Percentiles rank a stretch among this genome's conserved stretches.
phyloP scores from a whole-genome alignment of 2,329 filamentous ascomycete genomes.

The Ceratocystis smalleyi region DNA sequence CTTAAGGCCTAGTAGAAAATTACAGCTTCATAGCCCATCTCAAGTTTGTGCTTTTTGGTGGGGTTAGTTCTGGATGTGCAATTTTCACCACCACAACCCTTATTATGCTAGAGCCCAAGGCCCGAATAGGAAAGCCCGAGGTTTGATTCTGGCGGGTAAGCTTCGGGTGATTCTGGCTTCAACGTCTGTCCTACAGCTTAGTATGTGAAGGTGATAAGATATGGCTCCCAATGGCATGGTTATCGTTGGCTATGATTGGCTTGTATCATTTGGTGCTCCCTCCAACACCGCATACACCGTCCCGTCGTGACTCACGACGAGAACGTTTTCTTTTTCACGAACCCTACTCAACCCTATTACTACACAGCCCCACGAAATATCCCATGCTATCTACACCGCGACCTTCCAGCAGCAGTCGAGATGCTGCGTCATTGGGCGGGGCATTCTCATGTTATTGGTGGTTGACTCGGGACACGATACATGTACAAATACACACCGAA shows the following conservation, averaged over 20 bases:
- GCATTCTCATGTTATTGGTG: neutral
- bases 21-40: neutral
- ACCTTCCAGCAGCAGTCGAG: neutral
- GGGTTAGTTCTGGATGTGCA: neutral
- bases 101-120: neutral
- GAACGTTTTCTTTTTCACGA: neutral
- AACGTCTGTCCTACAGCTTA: constrained; percentile 2
- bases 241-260: neutral
- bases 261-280: neutral
- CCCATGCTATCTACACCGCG: no score
- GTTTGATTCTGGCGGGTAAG: neutral
- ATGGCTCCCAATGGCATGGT: neutral
- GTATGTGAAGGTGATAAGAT: neutral
- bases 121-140: neutral
- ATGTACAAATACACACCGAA: neutral
- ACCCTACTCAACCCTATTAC: neutral
- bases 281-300: neutral
- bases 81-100: neutral
- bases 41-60: constrained; percentile 9
- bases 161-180: neutral
- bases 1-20: constrained; percentile 5
- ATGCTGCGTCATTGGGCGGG: neutral
- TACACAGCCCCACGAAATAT: neutral
- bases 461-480: neutral
- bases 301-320: neutral